Evolutionary conservation across 331 rosid species (phyloP), one percentile per base, ranked within the genome.

Genomic region (Erythrophleum ivorense): DNA sequence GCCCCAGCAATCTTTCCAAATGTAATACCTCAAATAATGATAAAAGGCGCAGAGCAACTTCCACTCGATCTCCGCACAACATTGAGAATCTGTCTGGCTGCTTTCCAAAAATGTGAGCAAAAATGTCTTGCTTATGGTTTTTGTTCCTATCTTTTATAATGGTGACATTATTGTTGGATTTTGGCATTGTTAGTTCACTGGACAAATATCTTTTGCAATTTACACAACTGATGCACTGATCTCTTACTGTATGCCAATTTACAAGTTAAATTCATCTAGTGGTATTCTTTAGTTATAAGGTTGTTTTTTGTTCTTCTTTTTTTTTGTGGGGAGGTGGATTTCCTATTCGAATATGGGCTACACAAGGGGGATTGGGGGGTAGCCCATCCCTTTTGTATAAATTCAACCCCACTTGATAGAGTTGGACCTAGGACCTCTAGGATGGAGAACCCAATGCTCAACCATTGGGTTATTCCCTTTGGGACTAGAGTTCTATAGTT

Each of bases 71-170:
- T 62, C 59, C 57, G 21, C 74, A 3, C 14, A 82, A 57, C 13
- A 40, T 36, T 53, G 75, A 54, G 68, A 88, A 84, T 15, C 36
- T 46, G 49, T 57, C 87, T 21, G 78, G 87, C 72, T 63, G 58
- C 87, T 46, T 49, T 57, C 45, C 84, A 12, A 66, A 80, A 63
- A 83, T 33, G 96, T 92, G 86, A 80, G 86, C 45, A 81, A 50
- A 54, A 68, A 46, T 85, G 78, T 81, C 54, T 75, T 69, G 48
- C 72, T 69, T 65, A 53, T 63, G 63, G 6, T 19, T 71, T 75
- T 76, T 45, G 14, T 75, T 74, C 69, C 52, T 49, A 43, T 71
- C 36, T 41, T n/a, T 58, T 59, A 49, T 57, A 24, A 48, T 66
- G 46, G 46, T 71, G 33, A 54, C 33, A 40, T 76, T 19, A n/a